Base-by-base conservation (phyloP, 805 yeast genomes). In the Alloascoidea hylecoeti region DNA sequence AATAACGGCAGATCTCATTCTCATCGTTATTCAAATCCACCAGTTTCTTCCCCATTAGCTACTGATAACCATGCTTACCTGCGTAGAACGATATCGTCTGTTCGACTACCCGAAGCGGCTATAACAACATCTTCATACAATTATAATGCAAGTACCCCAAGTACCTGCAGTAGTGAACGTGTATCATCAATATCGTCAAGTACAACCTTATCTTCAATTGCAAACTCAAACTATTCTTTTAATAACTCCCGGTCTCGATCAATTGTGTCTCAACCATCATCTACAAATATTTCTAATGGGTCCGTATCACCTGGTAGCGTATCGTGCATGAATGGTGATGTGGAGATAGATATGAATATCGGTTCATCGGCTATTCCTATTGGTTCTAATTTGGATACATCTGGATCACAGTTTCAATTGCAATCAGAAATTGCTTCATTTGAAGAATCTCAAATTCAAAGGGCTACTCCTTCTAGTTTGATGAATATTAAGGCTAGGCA, bases 51-150 rank as follows among this genome's bases (percentile, higher is more conserved):
- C 13, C 30, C 30, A 23, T 23, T 23, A n/a, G 30, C 30, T 9
- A 23, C 30, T 23, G 30, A 23, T 23, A n/a, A 23, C 9, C 30
- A 23, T 9, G n/a, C n/a, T n/a, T 9, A 9, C 30, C 9, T 9
- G 30, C 30, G n/a, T n/a, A 23, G 30, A 9, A 23, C 30, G 9
- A 23, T 23, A 23, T n/a, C 30, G n/a, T n/a, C 30, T 23, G 30
- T 23, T 23, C 30, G 30, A 9, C 30, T 23, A n/a, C 30, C 30
- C n/a, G 30, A 23, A n/a, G 30, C 30, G 9, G 30, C 30, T 23
- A 23, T 23, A 23, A n/a, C 30, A 23, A n/a, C 30, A 23, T 9
- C n/a, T 23, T 9, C 13, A n/a, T n/a, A n/a, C 30, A n/a, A 23
- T 9, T 23, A n/a, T 9, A 23, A 9, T 9, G 30, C 9, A n/a